Conservation (phyloP, 495 filamentous ascomycete genomes). For the Penicillium paxilli region DNA sequence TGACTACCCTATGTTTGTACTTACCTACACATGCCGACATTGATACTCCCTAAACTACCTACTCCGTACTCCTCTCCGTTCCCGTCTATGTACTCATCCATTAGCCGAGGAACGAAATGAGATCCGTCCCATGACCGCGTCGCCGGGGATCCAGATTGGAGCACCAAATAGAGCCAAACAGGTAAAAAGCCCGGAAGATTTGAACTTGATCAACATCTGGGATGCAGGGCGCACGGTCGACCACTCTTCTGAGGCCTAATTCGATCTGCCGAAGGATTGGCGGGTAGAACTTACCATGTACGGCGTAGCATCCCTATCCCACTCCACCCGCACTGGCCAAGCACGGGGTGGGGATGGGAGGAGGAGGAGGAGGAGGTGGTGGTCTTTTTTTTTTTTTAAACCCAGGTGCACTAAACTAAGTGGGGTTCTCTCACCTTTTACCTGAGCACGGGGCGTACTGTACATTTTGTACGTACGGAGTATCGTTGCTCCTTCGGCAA, state of each 20-base stretch:
- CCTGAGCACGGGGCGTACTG: constrained; percentile 20
- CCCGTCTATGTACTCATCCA: too few species aligned
- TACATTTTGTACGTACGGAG: too few species aligned
- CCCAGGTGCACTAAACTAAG: background rate
- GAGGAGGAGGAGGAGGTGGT: background rate
- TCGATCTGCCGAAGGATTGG: constrained; percentile 29
- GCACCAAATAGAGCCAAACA: background rate
- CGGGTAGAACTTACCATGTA: constrained; percentile 29
- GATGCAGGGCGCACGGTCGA: constrained; percentile 10
- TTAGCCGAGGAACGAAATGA: background rate
- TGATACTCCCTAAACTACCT: too few species aligned
- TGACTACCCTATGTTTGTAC: too few species aligned
- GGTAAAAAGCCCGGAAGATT: background rate
- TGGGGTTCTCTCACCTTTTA: background rate
- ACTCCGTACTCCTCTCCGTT: background rate
- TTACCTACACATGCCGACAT: too few species aligned
- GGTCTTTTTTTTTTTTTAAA: too few species aligned
- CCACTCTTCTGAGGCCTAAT: constrained; percentile 3
- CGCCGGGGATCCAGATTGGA: background rate
- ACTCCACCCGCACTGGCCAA: constrained; percentile 16
- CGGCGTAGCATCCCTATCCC: constrained; percentile 18
- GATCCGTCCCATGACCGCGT: background rate
- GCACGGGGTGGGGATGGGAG: background rate
- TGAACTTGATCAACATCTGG: constrained; percentile 12
- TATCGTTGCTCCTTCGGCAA: constrained; percentile 4